These are phyloP conservation scores for Botrytis sinoallii DNA, from an alignment of 2,329 filamentous ascomycete genomes.

Conservation along the genomic window DNA sequence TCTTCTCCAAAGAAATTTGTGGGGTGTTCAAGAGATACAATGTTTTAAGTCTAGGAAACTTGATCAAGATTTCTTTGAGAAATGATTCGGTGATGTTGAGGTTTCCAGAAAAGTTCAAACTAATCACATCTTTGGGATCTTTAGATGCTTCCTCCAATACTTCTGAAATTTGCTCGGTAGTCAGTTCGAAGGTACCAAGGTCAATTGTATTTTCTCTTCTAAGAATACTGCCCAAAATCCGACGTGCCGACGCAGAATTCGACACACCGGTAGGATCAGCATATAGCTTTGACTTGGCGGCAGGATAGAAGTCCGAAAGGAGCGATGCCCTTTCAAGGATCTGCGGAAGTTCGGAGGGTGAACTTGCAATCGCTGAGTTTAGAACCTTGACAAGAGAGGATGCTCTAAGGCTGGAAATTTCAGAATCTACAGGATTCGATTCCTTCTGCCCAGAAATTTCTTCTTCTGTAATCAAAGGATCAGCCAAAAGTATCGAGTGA, in stretches of 20 bases:
- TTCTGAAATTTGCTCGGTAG: neutral
- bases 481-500: neutral
- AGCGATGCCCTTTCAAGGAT: constrained; percentile 11
- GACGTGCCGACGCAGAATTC: constrained; percentile 6
- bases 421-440: neutral
- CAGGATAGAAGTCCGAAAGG: constrained; percentile 11
- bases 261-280: neutral
- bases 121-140: neutral
- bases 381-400: constrained; percentile 3
- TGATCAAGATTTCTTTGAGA: neutral
- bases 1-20: neutral
- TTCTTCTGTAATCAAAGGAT: neutral
- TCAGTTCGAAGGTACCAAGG: constrained; percentile 7
- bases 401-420: neutral
- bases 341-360: neutral
- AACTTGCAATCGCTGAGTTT: neutral
- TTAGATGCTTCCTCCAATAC: neutral
- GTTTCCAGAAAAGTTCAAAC: constrained; percentile 15
- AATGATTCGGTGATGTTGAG: neutral
- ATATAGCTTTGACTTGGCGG: constrained; percentile 11
- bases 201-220: constrained; percentile 1
- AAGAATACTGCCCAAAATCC: neutral
- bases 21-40: constrained; percentile 7
- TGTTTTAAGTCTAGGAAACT: neutral
- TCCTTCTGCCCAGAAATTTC: neutral